These are phyloP conservation scores for Paraphysoderma sedebokerense DNA, from an alignment of 371 early-diverging fungal species.

Conservation along the genomic window DNA sequence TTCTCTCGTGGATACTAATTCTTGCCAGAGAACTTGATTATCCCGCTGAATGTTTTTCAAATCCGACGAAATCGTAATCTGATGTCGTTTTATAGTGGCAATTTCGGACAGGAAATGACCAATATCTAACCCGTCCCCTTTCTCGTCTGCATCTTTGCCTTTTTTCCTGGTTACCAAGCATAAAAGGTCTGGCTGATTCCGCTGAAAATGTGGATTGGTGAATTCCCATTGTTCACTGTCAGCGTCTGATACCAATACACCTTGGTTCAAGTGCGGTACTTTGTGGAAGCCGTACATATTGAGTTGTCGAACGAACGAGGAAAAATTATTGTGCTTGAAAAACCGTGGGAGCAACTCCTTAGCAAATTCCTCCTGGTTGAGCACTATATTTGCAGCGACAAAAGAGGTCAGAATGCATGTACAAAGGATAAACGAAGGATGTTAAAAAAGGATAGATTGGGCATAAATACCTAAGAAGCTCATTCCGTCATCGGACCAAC, in stretches of 20 bases:
- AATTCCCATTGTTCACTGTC: constrained; percentile 36
- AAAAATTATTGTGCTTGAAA: constrained; percentile 88
- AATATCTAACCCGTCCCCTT: constrained; percentile 17
- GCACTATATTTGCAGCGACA: constrained; percentile 42
- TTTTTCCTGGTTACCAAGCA: constrained; percentile 71
- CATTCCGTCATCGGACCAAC: too few relatives aligned
- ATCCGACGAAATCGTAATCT: constrained; percentile 67
- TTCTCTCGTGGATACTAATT: constrained; percentile 51
- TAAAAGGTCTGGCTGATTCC: constrained; percentile 56
- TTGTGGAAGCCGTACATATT: constrained; percentile 86
- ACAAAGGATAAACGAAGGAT: too few relatives aligned
- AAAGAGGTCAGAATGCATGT: too few relatives aligned
- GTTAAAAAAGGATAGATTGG: too few relatives aligned
- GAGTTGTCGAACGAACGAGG: constrained; percentile 85
- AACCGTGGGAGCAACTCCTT: constrained; percentile 64
- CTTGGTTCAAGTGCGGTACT: constrained; percentile 60
- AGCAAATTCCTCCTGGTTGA: constrained; percentile 59
- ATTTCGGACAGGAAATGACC: constrained; percentile 40
- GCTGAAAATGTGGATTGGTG: constrained; percentile 36
- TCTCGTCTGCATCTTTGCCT: constrained; percentile 30
- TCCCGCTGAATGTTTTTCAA: constrained; percentile 72
- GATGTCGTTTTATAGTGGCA: constrained; percentile 71
- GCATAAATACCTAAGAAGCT: too few relatives aligned
- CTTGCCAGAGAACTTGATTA: constrained; percentile 78
- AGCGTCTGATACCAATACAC: constrained; percentile 31